phyloP scores from a whole-genome alignment of 176 grass and related monocot species.

The Carex kokanica region DNA sequence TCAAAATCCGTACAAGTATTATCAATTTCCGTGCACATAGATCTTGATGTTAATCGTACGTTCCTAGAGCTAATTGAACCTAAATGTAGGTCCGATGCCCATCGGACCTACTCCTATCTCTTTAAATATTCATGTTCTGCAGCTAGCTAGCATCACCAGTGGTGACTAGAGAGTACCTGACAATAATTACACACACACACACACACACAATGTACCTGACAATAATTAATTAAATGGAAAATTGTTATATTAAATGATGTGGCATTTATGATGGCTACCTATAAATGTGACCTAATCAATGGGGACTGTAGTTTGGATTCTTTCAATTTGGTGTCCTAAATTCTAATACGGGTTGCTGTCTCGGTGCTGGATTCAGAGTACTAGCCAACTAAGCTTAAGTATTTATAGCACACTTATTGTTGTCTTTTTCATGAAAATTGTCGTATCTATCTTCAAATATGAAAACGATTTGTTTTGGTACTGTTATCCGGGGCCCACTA shows the following conservation, averaged over 20 bases:
- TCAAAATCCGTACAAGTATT: too few species aligned
- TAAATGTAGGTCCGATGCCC: too few species aligned
- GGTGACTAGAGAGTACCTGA: background rate
- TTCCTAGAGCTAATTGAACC: too few species aligned
- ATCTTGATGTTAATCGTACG: too few species aligned
- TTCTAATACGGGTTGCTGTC: slow-evolving; percentile 20
- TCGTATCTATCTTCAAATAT: slow-evolving; percentile 5
- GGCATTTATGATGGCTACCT: slow-evolving; percentile 5
- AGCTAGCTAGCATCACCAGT: background rate
- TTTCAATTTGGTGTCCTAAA: slow-evolving; percentile 19
- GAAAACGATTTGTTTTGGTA: background rate
- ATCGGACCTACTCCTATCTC: too few species aligned
- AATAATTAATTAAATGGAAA: background rate
- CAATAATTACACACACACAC: too few species aligned
- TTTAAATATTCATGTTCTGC: background rate
- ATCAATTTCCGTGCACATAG: too few species aligned
- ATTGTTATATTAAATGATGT: background rate
- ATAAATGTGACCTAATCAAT: background rate
- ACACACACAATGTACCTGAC: background rate
- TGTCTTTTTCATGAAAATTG: slow-evolving; percentile 8
- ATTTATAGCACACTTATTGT: slow-evolving; percentile 20
- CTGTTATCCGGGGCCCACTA: background rate
- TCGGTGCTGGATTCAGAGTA: slow-evolving; percentile 12
- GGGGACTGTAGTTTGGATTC: background rate
- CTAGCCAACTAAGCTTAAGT: slow-evolving; percentile 8